phyloP scores from a whole-genome alignment of 106 monocot species.

The Cymbidium sinense region DNA sequence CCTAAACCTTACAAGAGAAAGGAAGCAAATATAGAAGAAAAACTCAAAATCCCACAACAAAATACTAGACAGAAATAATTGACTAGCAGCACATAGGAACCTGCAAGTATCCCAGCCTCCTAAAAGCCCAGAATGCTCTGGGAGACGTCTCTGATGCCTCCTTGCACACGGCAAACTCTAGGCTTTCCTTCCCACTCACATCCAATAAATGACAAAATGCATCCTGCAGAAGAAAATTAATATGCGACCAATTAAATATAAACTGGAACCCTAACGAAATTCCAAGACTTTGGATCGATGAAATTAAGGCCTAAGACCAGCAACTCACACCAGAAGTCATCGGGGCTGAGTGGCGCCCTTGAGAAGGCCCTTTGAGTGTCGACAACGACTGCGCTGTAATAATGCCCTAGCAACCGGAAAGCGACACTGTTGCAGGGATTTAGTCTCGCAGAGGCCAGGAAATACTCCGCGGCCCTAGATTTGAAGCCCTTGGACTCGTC shows the following conservation, averaged over 20 bases:
- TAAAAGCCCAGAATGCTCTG: constrained; percentile 91
- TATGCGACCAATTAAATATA: not conserved
- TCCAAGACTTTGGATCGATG: not conserved
- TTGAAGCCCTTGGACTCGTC: constrained; percentile 36
- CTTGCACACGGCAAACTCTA: constrained; percentile 70
- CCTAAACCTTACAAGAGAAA: not conserved
- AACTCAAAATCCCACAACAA: not conserved
- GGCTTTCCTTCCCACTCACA: constrained; percentile 72
- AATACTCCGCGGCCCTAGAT: constrained; percentile 57
- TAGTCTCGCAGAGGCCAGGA: constrained; percentile 72
- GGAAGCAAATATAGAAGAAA: not conserved
- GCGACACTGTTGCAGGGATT: constrained; percentile 58
- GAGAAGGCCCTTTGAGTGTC: constrained; percentile 71
- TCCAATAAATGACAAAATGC: constrained; percentile 81
- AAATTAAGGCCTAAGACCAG: not conserved
- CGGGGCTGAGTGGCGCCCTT: constrained; percentile 66
- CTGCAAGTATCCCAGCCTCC: constrained; percentile 84
- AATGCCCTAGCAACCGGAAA: constrained; percentile 73
- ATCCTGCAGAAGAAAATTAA: constrained; percentile 43
- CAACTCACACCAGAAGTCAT: constrained; percentile 71
- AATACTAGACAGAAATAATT: not conserved
- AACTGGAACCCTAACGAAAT: not conserved
- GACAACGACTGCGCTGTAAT: constrained; percentile 34
- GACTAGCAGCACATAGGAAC: constrained; percentile 19
- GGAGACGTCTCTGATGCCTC: constrained; percentile 81